Conservation (phyloP, 1,284 basidiomycete genomes). For the Microbotryum violaceum region DNA sequence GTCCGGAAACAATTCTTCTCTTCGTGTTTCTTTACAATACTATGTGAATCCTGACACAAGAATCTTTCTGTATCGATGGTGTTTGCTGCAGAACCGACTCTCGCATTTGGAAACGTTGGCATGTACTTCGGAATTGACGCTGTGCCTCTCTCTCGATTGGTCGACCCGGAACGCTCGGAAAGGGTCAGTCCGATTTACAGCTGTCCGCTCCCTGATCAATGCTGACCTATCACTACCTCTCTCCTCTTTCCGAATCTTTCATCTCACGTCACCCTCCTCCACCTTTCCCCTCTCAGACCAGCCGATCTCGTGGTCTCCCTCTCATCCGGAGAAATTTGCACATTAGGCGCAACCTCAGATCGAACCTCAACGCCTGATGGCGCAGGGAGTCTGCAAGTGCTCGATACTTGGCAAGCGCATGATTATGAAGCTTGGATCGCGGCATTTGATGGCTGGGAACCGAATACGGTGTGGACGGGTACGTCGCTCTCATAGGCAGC, state of each 20-base stretch:
- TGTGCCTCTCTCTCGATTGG: constrained; percentile 86
- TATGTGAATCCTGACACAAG: neutral
- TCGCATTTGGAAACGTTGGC: constrained; percentile 48
- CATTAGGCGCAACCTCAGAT: constrained; percentile 45
- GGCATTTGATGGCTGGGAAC: constrained; percentile 79
- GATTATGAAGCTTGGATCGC: constrained; percentile 92
- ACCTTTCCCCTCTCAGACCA: constrained; percentile 1
- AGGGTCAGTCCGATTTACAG: neutral
- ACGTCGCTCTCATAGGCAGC: neutral
- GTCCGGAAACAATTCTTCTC: too few relatives aligned
- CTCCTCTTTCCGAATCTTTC: too few relatives aligned
- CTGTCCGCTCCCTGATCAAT: too few relatives aligned
- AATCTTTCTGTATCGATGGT: neutral
- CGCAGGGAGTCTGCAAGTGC: constrained; percentile 46
- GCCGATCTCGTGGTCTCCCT: constrained; percentile 59
- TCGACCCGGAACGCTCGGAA: constrained; percentile 50
- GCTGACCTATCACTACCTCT: too few relatives aligned
- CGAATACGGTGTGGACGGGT: constrained; percentile 76
- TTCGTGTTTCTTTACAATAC: neutral
- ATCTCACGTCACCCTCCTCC: neutral
- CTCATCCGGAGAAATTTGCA: constrained; percentile 63
- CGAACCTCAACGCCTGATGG: constrained; percentile 40
- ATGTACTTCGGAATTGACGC: constrained; percentile 52
- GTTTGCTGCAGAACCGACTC: constrained; percentile 46
- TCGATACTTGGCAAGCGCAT: constrained; percentile 72